Evolutionary conservation across 2,329 filamentous ascomycete species (phyloP).

Genomic region (Xylariaceae sp.): DNA sequence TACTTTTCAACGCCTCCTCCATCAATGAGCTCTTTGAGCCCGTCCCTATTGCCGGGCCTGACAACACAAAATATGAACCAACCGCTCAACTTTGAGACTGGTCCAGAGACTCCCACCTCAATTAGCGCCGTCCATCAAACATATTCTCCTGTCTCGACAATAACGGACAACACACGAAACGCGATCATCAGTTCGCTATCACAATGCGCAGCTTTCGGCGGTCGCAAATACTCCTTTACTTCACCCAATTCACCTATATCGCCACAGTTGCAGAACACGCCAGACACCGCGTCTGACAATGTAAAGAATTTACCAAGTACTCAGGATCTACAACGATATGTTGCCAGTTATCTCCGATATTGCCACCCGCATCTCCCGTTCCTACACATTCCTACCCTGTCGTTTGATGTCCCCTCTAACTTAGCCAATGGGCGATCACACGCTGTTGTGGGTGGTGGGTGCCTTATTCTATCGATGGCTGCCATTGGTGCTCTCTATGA

Average conservation of each 20-base stretch:
- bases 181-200: conserved; percentile 63
- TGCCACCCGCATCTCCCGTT: conserved; percentile 97
- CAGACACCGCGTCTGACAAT: conserved; percentile 53
- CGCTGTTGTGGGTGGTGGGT: conserved; percentile 77
- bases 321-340: conserved; percentile 84
- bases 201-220: conserved; percentile 58
- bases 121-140: conserved; percentile 66
- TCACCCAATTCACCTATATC: conserved; percentile 58
- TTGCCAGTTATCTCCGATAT: conserved; percentile 85
- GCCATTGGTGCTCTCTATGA: conserved; percentile 79
- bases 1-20: conserved; percentile 80
- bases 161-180: conserved; percentile 66
- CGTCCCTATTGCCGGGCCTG: conserved; percentile 69
- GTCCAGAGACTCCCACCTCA: conserved; percentile 74
- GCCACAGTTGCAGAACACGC: conserved; percentile 51
- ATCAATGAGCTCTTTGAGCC: conserved; percentile 73
- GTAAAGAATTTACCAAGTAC: conserved; percentile 73
- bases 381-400: conserved; percentile 85
- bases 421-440: conserved; percentile 63
- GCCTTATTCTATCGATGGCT: conserved; percentile 84
- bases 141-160: conserved; percentile 63
- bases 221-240: conserved; percentile 67
- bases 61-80: conserved; percentile 65
- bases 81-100: conserved; percentile 63
- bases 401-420: conserved; percentile 79